Base-by-base conservation (phyloP, 1,139 yeast genomes). In the Hanseniaspora uvarum region DNA sequence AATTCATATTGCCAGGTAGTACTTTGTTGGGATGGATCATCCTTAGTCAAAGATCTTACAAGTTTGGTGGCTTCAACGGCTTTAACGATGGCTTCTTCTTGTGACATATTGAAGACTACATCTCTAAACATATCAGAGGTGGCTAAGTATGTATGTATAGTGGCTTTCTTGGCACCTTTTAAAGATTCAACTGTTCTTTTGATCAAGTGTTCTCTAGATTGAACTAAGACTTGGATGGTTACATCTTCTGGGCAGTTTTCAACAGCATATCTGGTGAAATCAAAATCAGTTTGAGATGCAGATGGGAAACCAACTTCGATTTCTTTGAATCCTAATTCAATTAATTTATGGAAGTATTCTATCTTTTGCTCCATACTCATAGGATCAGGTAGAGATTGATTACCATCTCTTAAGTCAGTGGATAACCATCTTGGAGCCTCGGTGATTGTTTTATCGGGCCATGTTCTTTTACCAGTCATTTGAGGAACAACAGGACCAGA, bases 241-340 rank as follows among this genome's bases (percentile, higher is more conserved):
- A 92, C 97, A 66, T 92, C 97, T 26, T 78, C 88, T 7, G 98
- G 98, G 28, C 95, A 95, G 58, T 80, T 80, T 65, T 86, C 95
- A 41, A 89, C 89, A 36, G 96, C 96, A 62, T 78, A 86, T 58
- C 96, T 77, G 34, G 97, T 92, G 72, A 92, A 92, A 67, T 92
- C 97, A 65, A 92, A 92, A 69, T 92, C 98, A 28, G 86, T 81
- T 67, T 89, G 97, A 4, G 95, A 86, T 2, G 97, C 97, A 26
- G 95, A 82, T 14, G 98, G 97, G 72, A 92, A 92, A 0, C 96
- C 81, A 18, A 92, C 97, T 70, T 92, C 98, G 60, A 92, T 92
- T 70, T 92, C 98, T 69, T 92, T 92, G 74, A 88, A 92, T 0
- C 97, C 97, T 50, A 88, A 73, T 40, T 86, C 92, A n/a, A 89